Conservation (phyloP, 2,329 filamentous ascomycete genomes). For the Penicillium capsulatum region DNA sequence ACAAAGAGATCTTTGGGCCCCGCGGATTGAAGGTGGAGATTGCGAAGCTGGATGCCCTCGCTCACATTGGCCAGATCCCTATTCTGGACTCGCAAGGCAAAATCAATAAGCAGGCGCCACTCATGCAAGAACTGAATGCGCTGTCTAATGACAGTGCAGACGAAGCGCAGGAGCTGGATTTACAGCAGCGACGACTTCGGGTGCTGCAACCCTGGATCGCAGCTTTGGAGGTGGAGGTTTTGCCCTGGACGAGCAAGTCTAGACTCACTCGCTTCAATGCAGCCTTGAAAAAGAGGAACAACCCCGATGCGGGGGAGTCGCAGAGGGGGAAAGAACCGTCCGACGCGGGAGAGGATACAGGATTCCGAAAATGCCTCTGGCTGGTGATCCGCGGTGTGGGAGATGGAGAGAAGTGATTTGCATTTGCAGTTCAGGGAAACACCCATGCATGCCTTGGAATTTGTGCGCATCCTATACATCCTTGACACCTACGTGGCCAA, state of each 20-base stretch:
- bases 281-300: constrained; percentile 22
- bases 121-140: constrained; percentile 15
- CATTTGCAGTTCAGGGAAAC: no score
- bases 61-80: constrained; percentile 24
- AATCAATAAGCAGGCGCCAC: constrained; percentile 16
- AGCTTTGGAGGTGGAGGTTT: constrained; percentile 19
- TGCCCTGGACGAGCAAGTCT: constrained; percentile 22
- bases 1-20: constrained; percentile 24
- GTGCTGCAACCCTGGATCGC: constrained; percentile 27
- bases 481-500: no score
- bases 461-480: no score
- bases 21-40: constrained; percentile 25
- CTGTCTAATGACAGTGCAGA: neutral
- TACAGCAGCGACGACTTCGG: constrained; percentile 12
- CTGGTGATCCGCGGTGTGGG: no score
- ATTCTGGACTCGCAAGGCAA: constrained; percentile 24
- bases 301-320: neutral
- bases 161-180: constrained; percentile 10
- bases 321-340: neutral
- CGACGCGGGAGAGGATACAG: no score
- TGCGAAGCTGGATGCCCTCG: constrained; percentile 26
- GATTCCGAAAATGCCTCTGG: no score
- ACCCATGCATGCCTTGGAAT: no score
- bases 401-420: no score
- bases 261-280: constrained; percentile 23